phyloP scores from a whole-genome alignment of 331 rosid species.

The Quercus tomentella region DNA sequence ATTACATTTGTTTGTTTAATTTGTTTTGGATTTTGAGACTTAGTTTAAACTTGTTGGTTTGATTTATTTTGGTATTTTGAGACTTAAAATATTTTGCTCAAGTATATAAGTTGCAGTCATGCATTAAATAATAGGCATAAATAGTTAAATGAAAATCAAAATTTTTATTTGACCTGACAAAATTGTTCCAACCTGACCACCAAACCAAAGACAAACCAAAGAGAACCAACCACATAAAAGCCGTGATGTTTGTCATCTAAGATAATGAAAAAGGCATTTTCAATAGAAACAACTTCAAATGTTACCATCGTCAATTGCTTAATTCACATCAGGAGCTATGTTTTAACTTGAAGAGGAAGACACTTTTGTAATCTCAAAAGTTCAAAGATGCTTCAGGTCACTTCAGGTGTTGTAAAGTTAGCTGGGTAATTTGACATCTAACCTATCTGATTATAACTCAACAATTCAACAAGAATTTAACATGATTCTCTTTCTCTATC shows the following conservation, averaged over 20 bases:
- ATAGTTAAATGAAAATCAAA: too few relatives aligned
- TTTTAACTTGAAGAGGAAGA: constrained; percentile 1
- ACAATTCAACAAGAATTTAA: background rate
- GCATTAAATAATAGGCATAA: too few relatives aligned
- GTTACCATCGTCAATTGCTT: background rate
- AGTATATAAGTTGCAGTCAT: too few relatives aligned
- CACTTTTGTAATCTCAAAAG: background rate
- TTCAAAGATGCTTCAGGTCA: background rate
- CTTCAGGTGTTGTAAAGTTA: background rate
- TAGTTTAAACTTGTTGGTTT: too few relatives aligned
- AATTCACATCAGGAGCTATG: constrained; percentile 2
- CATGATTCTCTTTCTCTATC: background rate
- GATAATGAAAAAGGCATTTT: background rate
- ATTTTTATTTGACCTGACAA: too few relatives aligned
- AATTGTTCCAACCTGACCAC: too few relatives aligned
- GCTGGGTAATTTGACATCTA: background rate
- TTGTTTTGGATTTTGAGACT: too few relatives aligned
- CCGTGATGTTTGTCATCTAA: background rate
- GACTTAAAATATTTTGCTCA: too few relatives aligned
- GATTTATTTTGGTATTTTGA: too few relatives aligned
- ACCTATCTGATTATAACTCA: background rate
- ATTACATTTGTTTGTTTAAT: too few relatives aligned
- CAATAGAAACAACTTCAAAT: constrained; percentile 8
- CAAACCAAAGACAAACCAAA: too few relatives aligned
- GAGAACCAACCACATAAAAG: too few relatives aligned